Evolutionary conservation across 2,329 filamentous ascomycete genomes (phyloP).

Genomic region (Claviceps humidiphila): DNA sequence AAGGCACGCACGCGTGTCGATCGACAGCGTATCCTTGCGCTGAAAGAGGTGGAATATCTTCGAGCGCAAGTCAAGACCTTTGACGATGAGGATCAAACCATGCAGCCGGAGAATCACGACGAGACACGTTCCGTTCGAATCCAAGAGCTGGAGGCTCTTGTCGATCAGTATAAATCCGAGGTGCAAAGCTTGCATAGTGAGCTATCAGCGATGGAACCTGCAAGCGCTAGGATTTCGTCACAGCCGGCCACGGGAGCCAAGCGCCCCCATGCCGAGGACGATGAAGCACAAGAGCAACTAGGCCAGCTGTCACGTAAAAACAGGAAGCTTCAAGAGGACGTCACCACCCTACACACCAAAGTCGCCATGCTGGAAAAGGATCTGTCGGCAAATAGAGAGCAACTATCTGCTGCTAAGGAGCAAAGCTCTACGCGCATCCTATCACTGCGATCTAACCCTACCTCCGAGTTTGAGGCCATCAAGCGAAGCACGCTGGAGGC

Average conservation of each 20-base stretch:
- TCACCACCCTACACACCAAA: conserved; percentile 55
- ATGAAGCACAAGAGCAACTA: conserved; percentile 55
- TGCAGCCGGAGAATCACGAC: conserved; percentile 70
- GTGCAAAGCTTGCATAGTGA: conserved; percentile 62
- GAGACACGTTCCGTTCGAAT: conserved; percentile 61
- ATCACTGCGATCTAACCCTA: conserved; percentile 83
- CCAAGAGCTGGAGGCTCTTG: conserved; percentile 67
- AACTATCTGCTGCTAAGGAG: conserved; percentile 53
- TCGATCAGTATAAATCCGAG: conserved; percentile 77
- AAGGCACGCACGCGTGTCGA: conserved; percentile 66
- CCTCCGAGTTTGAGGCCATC: conserved; percentile 69
- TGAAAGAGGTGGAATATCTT: conserved; percentile 89
- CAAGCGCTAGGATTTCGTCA: conserved; percentile 17
- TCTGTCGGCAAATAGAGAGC: conserved; percentile 56
- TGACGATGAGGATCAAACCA: conserved; percentile 75
- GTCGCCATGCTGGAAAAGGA: conserved; percentile 62
- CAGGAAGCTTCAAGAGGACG: conserved; percentile 67
- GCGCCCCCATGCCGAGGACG: conserved; percentile 47
- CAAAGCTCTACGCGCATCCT: conserved; percentile 70
- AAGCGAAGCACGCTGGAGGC: conserved; percentile 68
- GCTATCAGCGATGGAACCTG: conserved; percentile 48
- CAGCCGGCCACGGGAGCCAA: conserved; percentile 42
- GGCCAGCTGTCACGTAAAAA: conserved; percentile 81
- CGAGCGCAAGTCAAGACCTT: conserved; percentile 83
- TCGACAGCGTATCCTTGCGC: conserved; percentile 68